Base-by-base conservation (phyloP, 164 flowering plant genomes). In the Magnolia changhungtana region DNA sequence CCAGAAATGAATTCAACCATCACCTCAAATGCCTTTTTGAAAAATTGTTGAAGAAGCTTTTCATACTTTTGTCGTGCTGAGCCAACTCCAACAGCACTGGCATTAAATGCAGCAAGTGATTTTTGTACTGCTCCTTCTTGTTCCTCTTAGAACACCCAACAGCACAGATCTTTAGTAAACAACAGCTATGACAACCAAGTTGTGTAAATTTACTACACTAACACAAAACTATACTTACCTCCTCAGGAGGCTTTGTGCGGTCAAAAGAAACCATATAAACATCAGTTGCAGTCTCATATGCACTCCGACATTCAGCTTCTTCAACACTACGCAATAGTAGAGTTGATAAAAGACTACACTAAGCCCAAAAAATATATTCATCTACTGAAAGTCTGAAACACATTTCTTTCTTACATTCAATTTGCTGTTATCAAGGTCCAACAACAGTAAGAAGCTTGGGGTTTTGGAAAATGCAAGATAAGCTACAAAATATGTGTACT, bases 21-120 rank as follows among this genome's bases (percentile, higher is more conserved):
- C 75, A 94, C 99, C 98, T 96, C 99, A 83, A 92, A 96, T 51
- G 90, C 91, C 86, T 88, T 96, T 71, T 78, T 89, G 50, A 90
- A 82, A 75, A 93, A 93, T 55, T 78, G 87, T 63, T 87, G 90
- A 63, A 96, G 88, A 81, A 83, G 92, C 80, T 82, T 92, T 82
- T 96, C 99, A 81, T 88, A 90, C 77, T 96, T 95, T 81, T 92
- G 96, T 78, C 98, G 86, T 2, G 80, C 87, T 69, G 89, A 69
- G 82, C 99, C 99, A 83, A 84, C 84, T 45, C 99, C 99, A 3
- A 96, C 98, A 81, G 98, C 99, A 83, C 77, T 78, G 77, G 83
- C 85, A 85, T 89, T 87, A 23, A 0, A 27, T 27, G 1, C 29
- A 27, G 29, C 29, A 27, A 92, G 68, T n/a, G 99, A 83, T 74